Base-by-base conservation (phyloP, 2,329 filamentous ascomycete genomes). In the Trichophyton benhamiae region DNA sequence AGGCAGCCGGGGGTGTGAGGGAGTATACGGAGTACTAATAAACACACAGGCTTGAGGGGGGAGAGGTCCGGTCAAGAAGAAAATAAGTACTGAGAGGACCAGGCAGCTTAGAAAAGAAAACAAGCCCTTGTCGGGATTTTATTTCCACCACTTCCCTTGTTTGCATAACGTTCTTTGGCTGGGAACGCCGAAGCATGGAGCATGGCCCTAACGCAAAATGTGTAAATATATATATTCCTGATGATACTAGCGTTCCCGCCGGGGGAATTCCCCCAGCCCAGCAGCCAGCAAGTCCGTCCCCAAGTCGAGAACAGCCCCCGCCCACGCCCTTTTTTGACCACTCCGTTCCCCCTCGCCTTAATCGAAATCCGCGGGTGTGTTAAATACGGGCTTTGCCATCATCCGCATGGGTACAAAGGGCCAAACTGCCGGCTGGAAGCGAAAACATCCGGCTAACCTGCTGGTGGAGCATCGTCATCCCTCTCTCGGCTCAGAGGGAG, bases 141-240 rank as follows among this genome's bases (percentile, higher is more conserved):
- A 42, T 38, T 41, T 38, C 33, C 30, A 58, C 30, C 55, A 42
- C 33, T 17, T n/a, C 41, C 15, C 30, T 41, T 58, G 55, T 42
- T 58, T 41, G 33, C 30, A 58, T 58, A 13, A 17, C 30, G 55
- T 58, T 58, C 55, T 58, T 58, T 58, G 55, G 55, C 38, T 42
- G 55, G 38, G 55, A 58, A 58, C 33, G 55, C 55, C 55, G 55
- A 58, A 53, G 55, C 33, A 57, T 30, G 30, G 13, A 38, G 33
- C 33, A 38, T 38, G 9, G 30, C 20, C 22, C 3, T 44, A 44
- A 44, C 6, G n/a, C 15, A n/a, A 44, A n/a, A 25, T 13, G 22
- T 33, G 25, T 20, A 25, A 30, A n/a, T 53, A 27, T 30, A 53
- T 53, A 11, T 53, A 53, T 11, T 25, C 22, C 33, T 38, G 11